Percentiles rank a stretch among this genome's conserved stretches.
phyloP scores from a whole-genome alignment of 495 filamentous ascomycete genomes.

The Aspergillus affinis region DNA sequence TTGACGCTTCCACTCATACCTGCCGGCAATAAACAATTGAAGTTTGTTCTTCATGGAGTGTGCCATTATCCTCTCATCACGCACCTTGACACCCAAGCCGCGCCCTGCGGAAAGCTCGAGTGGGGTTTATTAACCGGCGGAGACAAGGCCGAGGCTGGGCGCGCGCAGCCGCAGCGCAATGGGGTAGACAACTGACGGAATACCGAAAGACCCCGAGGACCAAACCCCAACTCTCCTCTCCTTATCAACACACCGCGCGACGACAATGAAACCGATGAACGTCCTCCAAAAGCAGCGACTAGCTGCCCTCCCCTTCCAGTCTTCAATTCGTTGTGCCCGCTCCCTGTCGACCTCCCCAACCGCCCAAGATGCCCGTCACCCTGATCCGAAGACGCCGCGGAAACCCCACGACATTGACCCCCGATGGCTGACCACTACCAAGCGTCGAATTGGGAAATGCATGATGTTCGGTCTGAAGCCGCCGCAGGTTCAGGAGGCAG shows the following conservation, averaged over 20 bases:
- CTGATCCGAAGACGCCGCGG: conserved; percentile 17
- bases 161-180: not conserved
- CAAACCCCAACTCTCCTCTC: not conserved
- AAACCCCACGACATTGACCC: conserved; percentile 43
- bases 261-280: conserved; percentile 17
- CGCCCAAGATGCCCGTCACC: conserved; percentile 14
- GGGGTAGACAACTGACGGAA: not conserved
- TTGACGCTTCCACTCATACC: too few relatives aligned
- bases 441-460: conserved; percentile 75
- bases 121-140: not conserved
- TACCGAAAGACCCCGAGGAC: not conserved
- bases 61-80: too few relatives aligned
- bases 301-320: conserved; percentile 4
- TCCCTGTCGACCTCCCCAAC: conserved; percentile 28
- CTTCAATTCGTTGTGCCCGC: conserved; percentile 11
- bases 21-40: too few relatives aligned
- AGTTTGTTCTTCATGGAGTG: too few relatives aligned
- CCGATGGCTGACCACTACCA: conserved; percentile 77
- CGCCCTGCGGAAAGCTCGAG: not conserved
- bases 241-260: not conserved
- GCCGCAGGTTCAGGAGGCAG: conserved; percentile 61
- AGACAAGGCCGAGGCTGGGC: not conserved
- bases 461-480: conserved; percentile 71
- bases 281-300: conserved; percentile 21
- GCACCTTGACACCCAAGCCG: too few relatives aligned